Evolutionary conservation across 306 rosid species (phyloP).

Genomic region (Casuarina glauca): DNA sequence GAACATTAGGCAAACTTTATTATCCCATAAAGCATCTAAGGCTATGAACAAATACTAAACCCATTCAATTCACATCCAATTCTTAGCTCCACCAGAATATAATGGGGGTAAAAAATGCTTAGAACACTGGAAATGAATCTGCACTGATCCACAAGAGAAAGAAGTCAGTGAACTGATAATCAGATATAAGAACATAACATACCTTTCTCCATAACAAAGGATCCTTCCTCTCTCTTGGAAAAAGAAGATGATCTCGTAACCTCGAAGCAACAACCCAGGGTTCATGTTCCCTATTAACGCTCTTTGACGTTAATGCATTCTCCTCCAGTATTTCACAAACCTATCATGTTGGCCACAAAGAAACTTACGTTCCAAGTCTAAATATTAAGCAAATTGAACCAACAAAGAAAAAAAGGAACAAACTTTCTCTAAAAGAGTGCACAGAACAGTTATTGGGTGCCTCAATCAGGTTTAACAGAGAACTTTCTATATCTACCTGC

Average conservation of each 20-base stretch:
- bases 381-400: background rate
- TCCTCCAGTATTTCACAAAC: conserved; percentile 91
- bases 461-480: background rate
- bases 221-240: conserved; percentile 83
- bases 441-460: background rate
- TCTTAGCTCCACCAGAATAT: background rate
- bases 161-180: background rate
- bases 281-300: conserved; percentile 55
- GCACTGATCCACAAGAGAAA: background rate
- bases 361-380: background rate
- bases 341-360: conserved; percentile 41
- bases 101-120: background rate
- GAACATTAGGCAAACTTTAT: conserved; percentile 19
- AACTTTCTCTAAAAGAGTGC: background rate
- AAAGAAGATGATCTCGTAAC: conserved; percentile 90
- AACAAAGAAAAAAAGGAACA: background rate
- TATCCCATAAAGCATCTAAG: conserved; percentile 13
- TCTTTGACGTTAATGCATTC: conserved; percentile 68
- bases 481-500: background rate
- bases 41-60: conserved; percentile 13
- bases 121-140: background rate
- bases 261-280: conserved; percentile 88
- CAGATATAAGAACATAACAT: conserved; percentile 13
- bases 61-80: conserved; percentile 2
- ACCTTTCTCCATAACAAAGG: conserved; percentile 83